phyloP scores from a whole-genome alignment of 371 early-diverging fungal species.

The Saksenaea vasiformis region DNA sequence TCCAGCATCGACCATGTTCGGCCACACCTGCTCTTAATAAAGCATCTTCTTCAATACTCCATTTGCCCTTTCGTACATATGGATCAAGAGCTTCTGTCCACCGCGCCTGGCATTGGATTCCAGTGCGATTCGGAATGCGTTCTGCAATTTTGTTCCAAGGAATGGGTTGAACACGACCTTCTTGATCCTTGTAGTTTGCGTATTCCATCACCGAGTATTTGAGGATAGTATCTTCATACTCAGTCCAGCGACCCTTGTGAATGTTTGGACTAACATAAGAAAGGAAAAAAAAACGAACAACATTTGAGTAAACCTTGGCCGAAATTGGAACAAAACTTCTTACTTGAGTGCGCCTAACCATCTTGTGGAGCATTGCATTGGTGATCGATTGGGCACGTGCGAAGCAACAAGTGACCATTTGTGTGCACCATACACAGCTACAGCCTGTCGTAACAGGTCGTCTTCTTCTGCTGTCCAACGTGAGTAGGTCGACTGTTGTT shows the following conservation, averaged over 20 bases:
- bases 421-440: conserved; percentile 30
- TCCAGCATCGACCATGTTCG: conserved; percentile 58
- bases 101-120: conserved; percentile 58
- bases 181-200: conserved; percentile 7
- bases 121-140: conserved; percentile 47
- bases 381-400: conserved; percentile 47
- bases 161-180: conserved; percentile 16
- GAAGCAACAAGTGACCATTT: conserved; percentile 55
- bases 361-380: conserved; percentile 56
- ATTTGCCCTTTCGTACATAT: conserved; percentile 55
- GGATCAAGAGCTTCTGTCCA: conserved; percentile 71
- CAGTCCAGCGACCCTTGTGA: conserved; percentile 59
- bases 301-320: neutral
- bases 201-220: conserved; percentile 15
- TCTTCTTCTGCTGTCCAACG: conserved; percentile 34
- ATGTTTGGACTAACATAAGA: conserved; percentile 34
- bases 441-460: conserved; percentile 20
- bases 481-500: conserved; percentile 18
- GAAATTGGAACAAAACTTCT: neutral
- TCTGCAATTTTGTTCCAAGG: conserved; percentile 53
- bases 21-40: conserved; percentile 42
- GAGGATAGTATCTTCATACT: conserved; percentile 52
- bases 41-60: conserved; percentile 58
- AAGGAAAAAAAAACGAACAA: conserved; percentile 3
- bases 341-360: conserved; percentile 56